phyloP scores from a whole-genome alignment of 768 basidiomycete genomes.

The Leccinum boreale region DNA sequence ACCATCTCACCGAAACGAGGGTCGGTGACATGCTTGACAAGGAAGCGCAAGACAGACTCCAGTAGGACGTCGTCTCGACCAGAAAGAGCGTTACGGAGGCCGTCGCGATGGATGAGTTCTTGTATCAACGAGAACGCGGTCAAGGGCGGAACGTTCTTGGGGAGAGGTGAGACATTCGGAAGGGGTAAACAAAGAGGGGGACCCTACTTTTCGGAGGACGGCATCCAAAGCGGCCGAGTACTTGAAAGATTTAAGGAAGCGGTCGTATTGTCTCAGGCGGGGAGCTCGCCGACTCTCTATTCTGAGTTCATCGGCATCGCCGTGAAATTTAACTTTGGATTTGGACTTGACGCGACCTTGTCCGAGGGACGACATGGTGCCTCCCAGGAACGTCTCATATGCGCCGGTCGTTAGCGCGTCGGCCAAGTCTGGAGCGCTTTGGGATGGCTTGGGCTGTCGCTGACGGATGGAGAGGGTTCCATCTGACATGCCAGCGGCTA shows the following conservation, averaged over 20 bases:
- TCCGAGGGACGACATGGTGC: conserved; percentile 52
- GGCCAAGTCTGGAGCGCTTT: conserved; percentile 40
- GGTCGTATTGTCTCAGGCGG: conserved; percentile 84
- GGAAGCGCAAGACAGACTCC: conserved; percentile 84
- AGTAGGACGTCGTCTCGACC: conserved; percentile 92
- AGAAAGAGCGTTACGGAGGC: conserved; percentile 77
- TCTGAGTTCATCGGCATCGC: conserved; percentile 72
- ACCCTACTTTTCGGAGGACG: conserved; percentile 74
- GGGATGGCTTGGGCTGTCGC: conserved; percentile 73
- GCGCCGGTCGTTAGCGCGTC: conserved; percentile 48
- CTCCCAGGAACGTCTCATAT: conserved; percentile 66
- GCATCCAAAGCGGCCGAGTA: conserved; percentile 94
- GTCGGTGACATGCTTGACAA: conserved; percentile 82
- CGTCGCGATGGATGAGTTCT: conserved; percentile 91
- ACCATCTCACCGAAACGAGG: conserved; percentile 92
- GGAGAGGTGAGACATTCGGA: background rate
- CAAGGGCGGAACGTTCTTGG: conserved; percentile 78
- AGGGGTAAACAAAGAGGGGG: background rate
- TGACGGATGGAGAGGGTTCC: conserved; percentile 96
- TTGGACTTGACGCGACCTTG: conserved; percentile 52
- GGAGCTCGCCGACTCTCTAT: conserved; percentile 70
- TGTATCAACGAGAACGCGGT: conserved; percentile 89
- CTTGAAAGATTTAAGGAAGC: conserved; percentile 85
- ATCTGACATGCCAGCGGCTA: conserved; percentile 96
- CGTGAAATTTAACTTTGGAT: conserved; percentile 44